Base-by-base conservation (phyloP, 2,329 filamentous ascomycete genomes). In the Dactylellina cionopaga region DNA sequence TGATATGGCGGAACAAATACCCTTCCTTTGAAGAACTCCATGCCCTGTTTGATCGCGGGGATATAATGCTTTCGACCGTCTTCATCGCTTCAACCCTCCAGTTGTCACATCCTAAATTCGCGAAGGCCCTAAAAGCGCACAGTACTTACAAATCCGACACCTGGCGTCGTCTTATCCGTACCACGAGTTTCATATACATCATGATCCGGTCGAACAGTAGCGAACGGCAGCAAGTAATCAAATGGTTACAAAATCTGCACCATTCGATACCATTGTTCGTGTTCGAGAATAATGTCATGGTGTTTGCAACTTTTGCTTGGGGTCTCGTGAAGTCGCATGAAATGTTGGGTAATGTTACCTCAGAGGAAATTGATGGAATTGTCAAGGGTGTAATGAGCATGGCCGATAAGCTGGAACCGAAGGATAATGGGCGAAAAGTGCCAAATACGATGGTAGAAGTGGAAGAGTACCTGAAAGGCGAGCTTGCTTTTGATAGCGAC, bases 1-100 rank as follows among this genome's bases (percentile, higher is more conserved):
- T 62, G 15, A 56, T 70, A 55, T 70, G 65, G 65, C 51, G 56
- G n/a, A 70, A 70, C 52, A 62, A 59, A 52, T 62, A 62, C 31
- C 65, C 65, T 11, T 70, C 65, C 1, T 49, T 70, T 47, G 65
- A 70, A 29, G 55, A 70, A 15, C 55, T 70, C 3, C 65, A 70
- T 19, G 55, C 65, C 17, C 65, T 70, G 9, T 70, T 70, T 25
- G 47, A 70, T 27, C 55, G 65, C 5, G 65, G 65, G 11, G 65
- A 70, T 19, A 49, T 62, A 10, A 70, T 70, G 65, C 47, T 70
- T 17, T 43, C 65, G 6, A 19, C 65, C 1, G 17, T 70, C 22
- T 44, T 62, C n/a, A 56, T 70, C 15, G 65, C 65, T 31, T 55
- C 55, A 3, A 39, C 22, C 2, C 56, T 70, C 7, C 55, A 70